Base-by-base conservation (phyloP, 2,329 filamentous ascomycete species). In the Neopestalotiopsis sp. region DNA sequence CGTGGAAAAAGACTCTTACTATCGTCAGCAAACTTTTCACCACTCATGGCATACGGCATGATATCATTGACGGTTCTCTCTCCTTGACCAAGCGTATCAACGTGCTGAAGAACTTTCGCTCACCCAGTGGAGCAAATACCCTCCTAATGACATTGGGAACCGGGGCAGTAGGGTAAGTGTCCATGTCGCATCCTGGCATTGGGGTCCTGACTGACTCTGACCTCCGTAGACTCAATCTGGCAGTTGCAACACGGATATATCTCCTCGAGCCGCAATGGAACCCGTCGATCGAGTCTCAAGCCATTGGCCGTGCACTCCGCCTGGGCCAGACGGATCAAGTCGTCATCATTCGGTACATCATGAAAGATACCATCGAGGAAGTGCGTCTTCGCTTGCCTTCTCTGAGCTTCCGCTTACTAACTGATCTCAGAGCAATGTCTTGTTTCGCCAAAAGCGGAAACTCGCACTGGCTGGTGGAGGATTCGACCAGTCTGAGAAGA, bases 221-320 rank as follows among this genome's bases (percentile, higher is more conserved):
- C 14, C 9, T 32, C 24, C 2, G 0, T 14, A 66, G 68, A 1
- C 28, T 69, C 10, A 69, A 69, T 13, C 65, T 69, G 1, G 63
- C 68, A 0, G 17, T 63, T 14, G 68, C 65, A 2, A 59, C 14
- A 2, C 58, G 59, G 2, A 60, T 67, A 1, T 42, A 63, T 32
- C 63, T 69, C 14, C 49, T 69, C 28, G 68, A 69, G 13, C 45
- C 66, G 28, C 68, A 69, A 59, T 69, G 68, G 65, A 69, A 69
- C 12, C 68, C 68, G 1, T 68, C 65, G 17, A 59, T 67, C 38
- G 68, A 69, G 12, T 38, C 32, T 1, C 65, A 69, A 52, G 68
- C 68, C 10, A 60, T 69, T 12, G 65, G 56, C 7, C 12, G 68
- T 6, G 68, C 65, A 4, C 24, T 69, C 3, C 58, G 65, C 7